Percentiles rank a stretch among this genome's conserved stretches.
These are phyloP conservation scores for Protomyces arabidopsidicola DNA, from an alignment of 1,139 yeast species.

Conservation along the genomic window DNA sequence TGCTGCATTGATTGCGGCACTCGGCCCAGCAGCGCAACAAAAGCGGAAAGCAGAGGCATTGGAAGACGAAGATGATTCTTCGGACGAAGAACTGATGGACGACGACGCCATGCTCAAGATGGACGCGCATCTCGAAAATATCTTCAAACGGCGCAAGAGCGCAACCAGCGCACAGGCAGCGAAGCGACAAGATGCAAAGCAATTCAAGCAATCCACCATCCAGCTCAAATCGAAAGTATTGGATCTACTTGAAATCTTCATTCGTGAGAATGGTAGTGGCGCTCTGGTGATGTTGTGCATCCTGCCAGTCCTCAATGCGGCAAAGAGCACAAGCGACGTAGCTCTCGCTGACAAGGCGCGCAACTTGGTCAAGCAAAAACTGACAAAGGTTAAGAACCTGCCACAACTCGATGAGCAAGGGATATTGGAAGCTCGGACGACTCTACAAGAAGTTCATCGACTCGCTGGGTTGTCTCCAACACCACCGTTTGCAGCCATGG, in stretches of 20 bases:
- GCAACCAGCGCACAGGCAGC: conserved; percentile 34
- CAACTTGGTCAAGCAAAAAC: conserved; percentile 57
- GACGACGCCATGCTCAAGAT: conserved; percentile 97
- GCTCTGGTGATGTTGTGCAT: conserved; percentile 46
- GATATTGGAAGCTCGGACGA: conserved; percentile 24
- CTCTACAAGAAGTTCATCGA: conserved; percentile 42
- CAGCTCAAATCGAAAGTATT: conserved; percentile 72
- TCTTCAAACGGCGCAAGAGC: conserved; percentile 54
- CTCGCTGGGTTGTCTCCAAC: conserved; percentile 46
- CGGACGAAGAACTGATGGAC: conserved; percentile 65
- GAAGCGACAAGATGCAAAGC: conserved; percentile 33
- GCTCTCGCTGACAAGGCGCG: conserved; percentile 70
- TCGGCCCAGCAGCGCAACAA: neutral
- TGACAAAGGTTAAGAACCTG: conserved; percentile 37
- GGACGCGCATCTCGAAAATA: conserved; percentile 76
- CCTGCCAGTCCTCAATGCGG: conserved; percentile 57
- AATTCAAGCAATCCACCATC: conserved; percentile 62
- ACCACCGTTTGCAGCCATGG: conserved; percentile 52
- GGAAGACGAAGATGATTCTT: conserved; percentile 39
- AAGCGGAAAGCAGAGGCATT: neutral
- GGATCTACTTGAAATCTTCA: conserved; percentile 66
- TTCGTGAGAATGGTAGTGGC: conserved; percentile 48
- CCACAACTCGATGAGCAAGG: neutral
- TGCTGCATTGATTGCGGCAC: conserved; percentile 43
- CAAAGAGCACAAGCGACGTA: conserved; percentile 64